Evolutionary conservation across 1,284 basidiomycete species (phyloP).

Genomic region (Anthracocystis panici-leucophaei): DNA sequence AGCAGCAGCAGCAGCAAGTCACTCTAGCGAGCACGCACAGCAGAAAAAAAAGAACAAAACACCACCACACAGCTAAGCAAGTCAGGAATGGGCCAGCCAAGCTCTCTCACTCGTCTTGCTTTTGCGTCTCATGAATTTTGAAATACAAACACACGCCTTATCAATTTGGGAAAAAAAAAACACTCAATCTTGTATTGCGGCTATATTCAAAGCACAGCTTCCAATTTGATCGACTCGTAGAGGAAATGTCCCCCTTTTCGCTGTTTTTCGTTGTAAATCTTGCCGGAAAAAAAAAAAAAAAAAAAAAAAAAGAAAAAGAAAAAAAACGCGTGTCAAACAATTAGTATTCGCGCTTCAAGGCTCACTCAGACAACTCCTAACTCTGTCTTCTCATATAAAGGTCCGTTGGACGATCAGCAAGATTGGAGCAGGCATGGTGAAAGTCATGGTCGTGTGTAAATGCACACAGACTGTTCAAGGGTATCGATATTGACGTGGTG

Average conservation of each 20-base stretch:
- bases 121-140: neutral
- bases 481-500: neutral
- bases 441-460: neutral
- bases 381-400: neutral
- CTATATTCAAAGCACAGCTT: constrained; percentile 5
- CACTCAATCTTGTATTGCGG: constrained; percentile 5
- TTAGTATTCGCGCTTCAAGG: neutral
- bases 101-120: neutral
- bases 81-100: neutral
- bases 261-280: neutral
- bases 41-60: neutral
- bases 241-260: neutral
- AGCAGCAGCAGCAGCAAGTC: constrained; percentile 1
- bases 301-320: neutral
- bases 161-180: neutral
- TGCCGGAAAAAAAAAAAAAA: neutral
- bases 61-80: neutral
- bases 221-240: constrained; percentile 14
- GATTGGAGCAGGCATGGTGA: neutral
- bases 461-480: neutral
- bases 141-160: constrained; percentile 1
- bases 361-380: neutral
- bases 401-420: neutral
- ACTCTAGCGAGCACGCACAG: neutral
- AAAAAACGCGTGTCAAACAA: constrained; percentile 2